Conservation (phyloP, 768 basidiomycete species). For the Amanita fuliginea region DNA sequence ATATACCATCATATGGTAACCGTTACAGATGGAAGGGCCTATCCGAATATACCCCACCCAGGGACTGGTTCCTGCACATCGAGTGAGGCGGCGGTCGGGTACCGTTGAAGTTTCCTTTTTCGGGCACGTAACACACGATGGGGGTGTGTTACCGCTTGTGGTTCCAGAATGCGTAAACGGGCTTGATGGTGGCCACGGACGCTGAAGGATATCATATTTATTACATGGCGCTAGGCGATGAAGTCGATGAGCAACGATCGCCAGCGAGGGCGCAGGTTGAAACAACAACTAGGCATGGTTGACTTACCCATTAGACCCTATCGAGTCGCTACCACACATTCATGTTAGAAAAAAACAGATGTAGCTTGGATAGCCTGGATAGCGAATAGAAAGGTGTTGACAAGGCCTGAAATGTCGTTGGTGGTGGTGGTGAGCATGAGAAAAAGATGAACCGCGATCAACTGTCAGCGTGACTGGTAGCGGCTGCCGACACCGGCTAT, state of each 20-base stretch:
- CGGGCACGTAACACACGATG: not conserved
- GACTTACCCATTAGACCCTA: not conserved
- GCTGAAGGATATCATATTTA: not conserved
- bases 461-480: not conserved
- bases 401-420: not conserved
- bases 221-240: not conserved
- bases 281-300: not conserved
- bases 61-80: constrained; percentile 2
- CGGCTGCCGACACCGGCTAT: too few relatives aligned
- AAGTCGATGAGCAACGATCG: not conserved
- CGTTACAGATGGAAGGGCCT: constrained; percentile 1
- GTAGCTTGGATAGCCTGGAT: not conserved
- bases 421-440: not conserved
- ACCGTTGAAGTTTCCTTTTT: not conserved
- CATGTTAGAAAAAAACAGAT: not conserved
- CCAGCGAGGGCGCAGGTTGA: not conserved
- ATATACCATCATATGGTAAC: not conserved
- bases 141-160: not conserved
- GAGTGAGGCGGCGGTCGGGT: not conserved
- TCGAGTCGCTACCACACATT: not conserved
- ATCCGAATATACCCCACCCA: not conserved
- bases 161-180: not conserved
- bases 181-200: not conserved
- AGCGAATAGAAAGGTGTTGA: not conserved
- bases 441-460: not conserved